phyloP scores from a whole-genome alignment of 2,329 filamentous ascomycete species.

The Stagonosporopsis cucurbitacearum region DNA sequence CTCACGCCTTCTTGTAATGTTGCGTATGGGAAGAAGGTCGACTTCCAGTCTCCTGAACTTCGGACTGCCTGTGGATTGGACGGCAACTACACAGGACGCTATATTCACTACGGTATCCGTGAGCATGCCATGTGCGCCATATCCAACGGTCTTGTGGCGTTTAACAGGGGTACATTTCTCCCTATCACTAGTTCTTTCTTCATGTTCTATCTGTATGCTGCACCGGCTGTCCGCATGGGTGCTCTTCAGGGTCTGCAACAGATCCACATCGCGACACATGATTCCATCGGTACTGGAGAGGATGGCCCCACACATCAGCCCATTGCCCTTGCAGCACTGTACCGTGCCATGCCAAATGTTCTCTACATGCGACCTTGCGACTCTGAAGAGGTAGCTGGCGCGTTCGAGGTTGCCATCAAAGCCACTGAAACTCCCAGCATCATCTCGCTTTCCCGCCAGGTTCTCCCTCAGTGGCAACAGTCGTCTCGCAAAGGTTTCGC shows the following conservation, averaged over 20 bases:
- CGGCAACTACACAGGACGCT: conserved; percentile 61
- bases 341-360: conserved; percentile 67
- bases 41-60: conserved; percentile 53
- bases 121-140: conserved; percentile 45
- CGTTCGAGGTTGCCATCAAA: conserved; percentile 58
- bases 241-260: conserved; percentile 61
- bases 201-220: conserved; percentile 61
- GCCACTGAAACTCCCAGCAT: conserved; percentile 52
- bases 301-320: conserved; percentile 69
- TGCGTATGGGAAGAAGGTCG: conserved; percentile 59
- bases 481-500: conserved; percentile 51
- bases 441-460: conserved; percentile 57
- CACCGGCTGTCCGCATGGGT: conserved; percentile 66
- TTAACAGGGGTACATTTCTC: conserved; percentile 53
- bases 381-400: conserved; percentile 63
- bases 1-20: conserved; percentile 60
- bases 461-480: conserved; percentile 50
- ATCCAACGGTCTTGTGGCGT: conserved; percentile 63
- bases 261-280: conserved; percentile 67
- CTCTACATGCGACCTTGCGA: conserved; percentile 66
- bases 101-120: conserved; percentile 50
- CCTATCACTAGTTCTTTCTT: conserved; percentile 66
- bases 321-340: conserved; percentile 62
- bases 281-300: conserved; percentile 63
- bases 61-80: conserved; percentile 55